Evolutionary conservation across 2,329 filamentous ascomycete species (phyloP).

Genomic region (Aspergillus pseudotamarii): DNA sequence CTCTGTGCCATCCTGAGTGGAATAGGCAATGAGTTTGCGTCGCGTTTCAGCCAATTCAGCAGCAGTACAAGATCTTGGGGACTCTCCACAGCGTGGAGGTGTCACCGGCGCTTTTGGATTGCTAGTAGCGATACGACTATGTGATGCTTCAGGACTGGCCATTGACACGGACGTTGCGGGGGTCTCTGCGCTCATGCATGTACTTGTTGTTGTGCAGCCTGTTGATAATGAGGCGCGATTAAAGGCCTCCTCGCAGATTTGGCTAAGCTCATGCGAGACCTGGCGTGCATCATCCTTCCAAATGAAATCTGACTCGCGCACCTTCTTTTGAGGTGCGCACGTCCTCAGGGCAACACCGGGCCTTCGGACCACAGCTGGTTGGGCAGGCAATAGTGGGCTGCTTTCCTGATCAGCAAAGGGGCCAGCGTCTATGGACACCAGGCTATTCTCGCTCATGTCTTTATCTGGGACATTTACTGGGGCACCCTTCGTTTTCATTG

Average conservation of each 20-base stretch:
- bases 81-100: conserved; percentile 44
- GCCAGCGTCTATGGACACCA: conserved; percentile 22
- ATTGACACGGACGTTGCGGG: conserved; percentile 52
- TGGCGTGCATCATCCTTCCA: conserved; percentile 80
- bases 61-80: conserved; percentile 55
- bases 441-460: conserved; percentile 29
- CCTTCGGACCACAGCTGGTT: conserved; percentile 40
- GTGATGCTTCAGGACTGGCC: conserved; percentile 31
- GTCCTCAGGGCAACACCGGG: conserved; percentile 32
- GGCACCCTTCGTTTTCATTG: conserved; percentile 21
- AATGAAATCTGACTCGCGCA: conserved; percentile 49
- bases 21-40: conserved; percentile 57
- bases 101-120: conserved; percentile 39
- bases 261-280: conserved; percentile 81
- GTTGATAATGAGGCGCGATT: conserved; percentile 66
- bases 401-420: conserved; percentile 31
- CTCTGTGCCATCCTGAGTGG: conserved; percentile 47
- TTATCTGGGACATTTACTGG: conserved; percentile 22
- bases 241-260: conserved; percentile 91
- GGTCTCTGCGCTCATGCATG: conserved; percentile 51
- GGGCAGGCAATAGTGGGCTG: conserved; percentile 44
- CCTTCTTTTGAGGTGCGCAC: conserved; percentile 44
- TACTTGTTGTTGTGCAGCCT: conserved; percentile 48
- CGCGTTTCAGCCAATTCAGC: conserved; percentile 62
- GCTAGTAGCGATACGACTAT: conserved; percentile 16